Percentiles rank a stretch among this genome's conserved stretches.
Evolutionary conservation across 2,329 filamentous ascomycete species (phyloP).

Genomic region (Nemania diffusa): DNA sequence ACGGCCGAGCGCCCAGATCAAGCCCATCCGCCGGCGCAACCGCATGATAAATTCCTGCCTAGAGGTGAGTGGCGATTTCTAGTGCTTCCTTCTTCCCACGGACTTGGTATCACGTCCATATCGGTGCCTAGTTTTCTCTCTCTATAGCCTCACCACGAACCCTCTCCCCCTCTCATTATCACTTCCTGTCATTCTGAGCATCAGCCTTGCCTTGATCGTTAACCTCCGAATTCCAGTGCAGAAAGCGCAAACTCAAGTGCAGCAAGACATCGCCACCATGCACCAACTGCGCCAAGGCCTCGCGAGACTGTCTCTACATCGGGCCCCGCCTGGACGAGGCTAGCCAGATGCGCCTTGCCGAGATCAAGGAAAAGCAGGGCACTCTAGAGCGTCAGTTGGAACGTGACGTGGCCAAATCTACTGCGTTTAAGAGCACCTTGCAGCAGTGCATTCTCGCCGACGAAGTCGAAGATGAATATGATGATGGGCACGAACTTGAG

Average conservation of each 20-base stretch:
- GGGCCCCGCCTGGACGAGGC: slow-evolving; percentile 74
- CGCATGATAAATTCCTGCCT: slow-evolving; percentile 76
- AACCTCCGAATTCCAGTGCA: slow-evolving; percentile 56
- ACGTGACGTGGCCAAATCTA: slow-evolving; percentile 68
- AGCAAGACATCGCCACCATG: slow-evolving; percentile 76
- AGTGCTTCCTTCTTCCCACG: slow-evolving; percentile 13
- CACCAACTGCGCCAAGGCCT: slow-evolving; percentile 69
- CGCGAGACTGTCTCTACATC: slow-evolving; percentile 70
- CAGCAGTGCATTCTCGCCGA: slow-evolving; percentile 58
- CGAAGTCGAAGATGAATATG: slow-evolving; percentile 66
- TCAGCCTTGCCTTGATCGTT: slow-evolving; percentile 12
- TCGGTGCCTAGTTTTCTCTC: neutral
- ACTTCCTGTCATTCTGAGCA: neutral
- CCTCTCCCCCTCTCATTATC: neutral
- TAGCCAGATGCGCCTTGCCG: slow-evolving; percentile 74
- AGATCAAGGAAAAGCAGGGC: slow-evolving; percentile 83
- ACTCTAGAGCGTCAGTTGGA: slow-evolving; percentile 76
- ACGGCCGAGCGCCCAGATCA: slow-evolving; percentile 44
- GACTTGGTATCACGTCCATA: slow-evolving; percentile 29
- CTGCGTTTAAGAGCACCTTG: slow-evolving; percentile 44
- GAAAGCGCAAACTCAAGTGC: slow-evolving; percentile 81
- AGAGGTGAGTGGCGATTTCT: slow-evolving; percentile 51
- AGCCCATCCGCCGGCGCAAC: slow-evolving; percentile 67
- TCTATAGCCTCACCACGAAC: neutral
- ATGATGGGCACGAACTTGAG: slow-evolving; percentile 69